Evolutionary conservation across 2,329 filamentous ascomycete species (phyloP), one percentile per base, ranked within the genome.

Genomic region (Xylariomycetidae sp.): DNA sequence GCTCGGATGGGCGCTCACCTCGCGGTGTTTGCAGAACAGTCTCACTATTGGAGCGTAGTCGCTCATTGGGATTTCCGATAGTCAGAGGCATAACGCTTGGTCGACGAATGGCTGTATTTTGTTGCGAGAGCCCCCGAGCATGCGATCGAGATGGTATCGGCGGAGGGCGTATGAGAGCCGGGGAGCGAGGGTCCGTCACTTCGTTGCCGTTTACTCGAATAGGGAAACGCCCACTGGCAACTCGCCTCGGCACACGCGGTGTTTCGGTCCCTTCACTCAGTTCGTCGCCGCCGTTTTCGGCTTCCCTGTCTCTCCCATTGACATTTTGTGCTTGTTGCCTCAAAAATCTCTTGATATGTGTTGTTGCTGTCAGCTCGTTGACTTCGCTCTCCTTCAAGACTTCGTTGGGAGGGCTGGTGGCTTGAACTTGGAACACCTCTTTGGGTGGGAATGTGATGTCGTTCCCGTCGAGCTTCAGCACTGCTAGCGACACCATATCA

Each of bases 401-500:
- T 23, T 78, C 74, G 45, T 76, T 74, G 2, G 74, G 68, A 13
- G 74, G 72, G 30, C 66, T 77, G 25, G 62, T 62, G 13, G 70
- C 67, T 49, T 73, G 71, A 9, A 76, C 64, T 46, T 82, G 77
- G 16, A 88, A 58, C 11, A 83, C 70, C 45, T 84, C 80, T 48
- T 73, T 77, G 12, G 86, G 82, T 4, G 88, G 88, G 49, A 90
- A 90, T 38, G 73, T 76, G 38, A 96, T 75, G 7, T 86, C 86
- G 49, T 96, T 96, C 28, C 88, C 88, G 37, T 90, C 85, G 22
- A 96, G 77, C 59, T 94, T 95, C 36, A 97, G 70, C 45, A 94
- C 85, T 55, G 90, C 86, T 38, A 97, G 66, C 35, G 88, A 92
- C 36, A 75, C 81, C 85, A 96, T 94, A 44, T 95, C 88, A 34